A percentile compares a stretch with the other conserved stretches of the same genome.
phyloP scores from a whole-genome alignment of 2,329 filamentous ascomycete species.

The Calonectria hawksworthii region DNA sequence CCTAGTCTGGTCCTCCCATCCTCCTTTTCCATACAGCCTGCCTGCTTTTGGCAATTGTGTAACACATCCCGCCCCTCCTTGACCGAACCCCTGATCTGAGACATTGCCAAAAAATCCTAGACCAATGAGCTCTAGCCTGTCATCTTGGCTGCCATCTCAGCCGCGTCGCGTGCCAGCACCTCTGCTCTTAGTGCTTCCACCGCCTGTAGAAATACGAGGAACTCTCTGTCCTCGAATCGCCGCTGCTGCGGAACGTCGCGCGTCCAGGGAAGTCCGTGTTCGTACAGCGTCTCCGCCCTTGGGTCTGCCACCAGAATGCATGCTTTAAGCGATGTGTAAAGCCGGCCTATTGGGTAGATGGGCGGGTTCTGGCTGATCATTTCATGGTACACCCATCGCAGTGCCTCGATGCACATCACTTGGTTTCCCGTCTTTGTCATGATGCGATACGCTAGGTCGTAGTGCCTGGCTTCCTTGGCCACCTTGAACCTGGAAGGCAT shows the following conservation, averaged over 20 bases:
- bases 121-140: constrained; percentile 1
- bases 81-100: neutral
- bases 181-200: constrained; percentile 45
- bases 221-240: constrained; percentile 49
- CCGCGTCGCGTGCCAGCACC: constrained; percentile 26
- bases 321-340: constrained; percentile 64
- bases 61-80: neutral
- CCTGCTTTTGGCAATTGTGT: neutral
- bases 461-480: constrained; percentile 66
- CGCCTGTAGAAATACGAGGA: constrained; percentile 49
- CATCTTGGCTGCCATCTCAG: neutral
- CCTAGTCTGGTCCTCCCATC: constrained; percentile 13
- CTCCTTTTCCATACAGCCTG: neutral
- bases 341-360: constrained; percentile 57
- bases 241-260: constrained; percentile 32
- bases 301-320: constrained; percentile 71
- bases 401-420: constrained; percentile 59
- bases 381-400: constrained; percentile 69
- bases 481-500: constrained; percentile 64
- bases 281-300: constrained; percentile 53
- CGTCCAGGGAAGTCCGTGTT: constrained; percentile 25
- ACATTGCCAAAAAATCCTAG: neutral
- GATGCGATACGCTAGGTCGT: constrained; percentile 65
- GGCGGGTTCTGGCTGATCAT: constrained; percentile 69
- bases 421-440: constrained; percentile 62